Conservation (phyloP, 768 basidiomycete species). For the Tricholoma saponaceum region DNA sequence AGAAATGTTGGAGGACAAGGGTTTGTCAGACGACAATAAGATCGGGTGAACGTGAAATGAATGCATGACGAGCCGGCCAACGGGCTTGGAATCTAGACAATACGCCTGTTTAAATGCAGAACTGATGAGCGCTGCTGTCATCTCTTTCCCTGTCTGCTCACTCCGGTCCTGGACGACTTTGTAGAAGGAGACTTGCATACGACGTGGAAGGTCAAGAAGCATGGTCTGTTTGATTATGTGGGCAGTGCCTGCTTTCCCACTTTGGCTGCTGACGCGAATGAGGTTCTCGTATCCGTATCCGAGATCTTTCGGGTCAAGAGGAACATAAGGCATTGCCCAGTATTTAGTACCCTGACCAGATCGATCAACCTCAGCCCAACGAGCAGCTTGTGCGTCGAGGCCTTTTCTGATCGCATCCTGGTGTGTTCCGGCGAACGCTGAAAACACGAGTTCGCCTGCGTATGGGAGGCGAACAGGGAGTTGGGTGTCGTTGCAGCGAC, state of each 20-base stretch:
- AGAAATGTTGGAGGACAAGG: conserved; percentile 34
- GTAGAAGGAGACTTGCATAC: conserved; percentile 83
- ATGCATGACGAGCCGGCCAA: conserved; percentile 62
- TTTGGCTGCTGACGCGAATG: conserved; percentile 86
- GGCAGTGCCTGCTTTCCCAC: conserved; percentile 82
- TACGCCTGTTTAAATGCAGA: conserved; percentile 66
- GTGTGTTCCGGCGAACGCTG: conserved; percentile 82
- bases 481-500: conserved; percentile 74
- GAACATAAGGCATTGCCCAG: conserved; percentile 83
- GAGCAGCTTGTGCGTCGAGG: conserved; percentile 57
- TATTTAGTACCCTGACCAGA: conserved; percentile 39
- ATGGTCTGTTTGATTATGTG: conserved; percentile 78
- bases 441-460: conserved; percentile 81
- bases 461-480: conserved; percentile 81
- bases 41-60: conserved; percentile 55
- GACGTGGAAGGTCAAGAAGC: conserved; percentile 71
- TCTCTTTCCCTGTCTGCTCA: conserved; percentile 75
- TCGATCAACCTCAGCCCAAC: conserved; percentile 46
- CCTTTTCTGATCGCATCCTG: conserved; percentile 90
- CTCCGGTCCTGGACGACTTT: conserved; percentile 69
- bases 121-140: conserved; percentile 74
- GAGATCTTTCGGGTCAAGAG: conserved; percentile 81
- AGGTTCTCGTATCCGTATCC: conserved; percentile 85
- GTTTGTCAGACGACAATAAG: conserved; percentile 33
- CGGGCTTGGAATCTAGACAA: conserved; percentile 55